Base-by-base conservation (phyloP, 1,139 yeast genomes). In the Arxiozyma slooffiae region DNA sequence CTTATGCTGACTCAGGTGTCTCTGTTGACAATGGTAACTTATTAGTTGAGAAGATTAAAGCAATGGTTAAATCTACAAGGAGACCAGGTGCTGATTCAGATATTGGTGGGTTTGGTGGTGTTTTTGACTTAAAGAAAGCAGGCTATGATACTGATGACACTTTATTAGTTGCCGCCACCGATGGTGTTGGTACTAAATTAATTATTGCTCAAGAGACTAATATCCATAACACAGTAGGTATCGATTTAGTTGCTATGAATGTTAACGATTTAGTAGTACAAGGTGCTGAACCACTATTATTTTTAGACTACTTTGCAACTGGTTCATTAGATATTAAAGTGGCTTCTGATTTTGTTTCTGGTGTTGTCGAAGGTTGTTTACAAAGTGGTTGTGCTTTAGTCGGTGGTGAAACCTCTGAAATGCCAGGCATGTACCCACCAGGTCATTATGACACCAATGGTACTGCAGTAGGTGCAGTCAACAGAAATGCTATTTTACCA, bases 381-480 rank as follows among this genome's bases (percentile, higher is more conserved):
- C 80, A 81, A 61, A 88, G 98, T 39, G 96, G 96, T 16, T 92
- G 98, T 77, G 98, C 99, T 8, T 77, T 94, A 55, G 97, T 94
- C 54, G 99, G 99, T 51, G 99, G 98, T 59, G 98, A 94, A 71
- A 94, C 99, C 47, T 87, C 96, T 52, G 99, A 94, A 75, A 94
- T 94, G 99, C 99, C 99, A 41, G 98, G 98, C 58, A 88, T 94
- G 85, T 94, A 94, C 66, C 85, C 82, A 52, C 89, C 82, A 53
- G 95, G 94, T 44, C 98, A 94, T 69, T 94, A 94, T 67, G 99
- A 94, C 70, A 90, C 96, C 53, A 92, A 92, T 64, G 98, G 99
- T 70, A 92, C 98, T 42, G 94, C 97, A 49, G 90, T 94, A 48
- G 99, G 99, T 63, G 98, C 98, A n/a, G 97, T 94, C n/a, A 73